Base-by-base conservation (phyloP, 495 filamentous ascomycete genomes). In the Massariosphaeria phaeospora region DNA sequence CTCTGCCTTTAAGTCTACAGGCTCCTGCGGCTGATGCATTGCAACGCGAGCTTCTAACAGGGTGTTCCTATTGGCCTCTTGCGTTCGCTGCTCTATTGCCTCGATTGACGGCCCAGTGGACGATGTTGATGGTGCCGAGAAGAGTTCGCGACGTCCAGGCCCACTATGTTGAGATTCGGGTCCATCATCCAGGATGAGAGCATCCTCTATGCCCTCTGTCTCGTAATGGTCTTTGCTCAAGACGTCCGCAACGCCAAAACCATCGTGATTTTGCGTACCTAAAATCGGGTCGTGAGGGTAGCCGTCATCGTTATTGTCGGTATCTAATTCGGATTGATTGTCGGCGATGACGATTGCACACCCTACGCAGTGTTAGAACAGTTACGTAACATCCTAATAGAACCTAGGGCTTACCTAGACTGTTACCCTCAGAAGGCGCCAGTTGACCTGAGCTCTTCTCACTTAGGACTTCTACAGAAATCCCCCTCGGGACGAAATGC, bases 361-460 rank as follows among this genome's bases (percentile, higher is more conserved):
- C 26, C 31, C 43, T 46, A 29, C 26, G 43, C 43, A 46, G 31
- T 46, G n/a, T 46, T 20, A 46, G 43, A 46, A 46, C 27, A 29
- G 23, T 21, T 31, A 31, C 31, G 8, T 46, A 46, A 8, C 31
- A 46, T 29, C 23, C 23, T 20, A 17, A 46, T 11, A 10, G 26
- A 20, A 7, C 24, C 20, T 13, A 21, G 43, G 12, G 26, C 43
- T 46, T 46, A 46, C 43, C 26, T 46, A 15, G 26, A 46, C 24
- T 29, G 43, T 26, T 46, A 46, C n/a, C 26, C n/a, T 46, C 20
- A 46, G 24, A 31, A 46, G 43, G 43, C 27, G 43, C n/a, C n/a
- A n/a, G 23, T 2, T 21, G 43, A 46, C 20, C 15, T 46, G n/a
- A 46, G 43, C 43, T 46, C 43, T 46, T 17, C 11, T 46, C 43